These are phyloP conservation scores for Symbiodinium pilosum DNA, from an alignment of 73 alveolate genomes.

Conservation along the genomic window DNA sequence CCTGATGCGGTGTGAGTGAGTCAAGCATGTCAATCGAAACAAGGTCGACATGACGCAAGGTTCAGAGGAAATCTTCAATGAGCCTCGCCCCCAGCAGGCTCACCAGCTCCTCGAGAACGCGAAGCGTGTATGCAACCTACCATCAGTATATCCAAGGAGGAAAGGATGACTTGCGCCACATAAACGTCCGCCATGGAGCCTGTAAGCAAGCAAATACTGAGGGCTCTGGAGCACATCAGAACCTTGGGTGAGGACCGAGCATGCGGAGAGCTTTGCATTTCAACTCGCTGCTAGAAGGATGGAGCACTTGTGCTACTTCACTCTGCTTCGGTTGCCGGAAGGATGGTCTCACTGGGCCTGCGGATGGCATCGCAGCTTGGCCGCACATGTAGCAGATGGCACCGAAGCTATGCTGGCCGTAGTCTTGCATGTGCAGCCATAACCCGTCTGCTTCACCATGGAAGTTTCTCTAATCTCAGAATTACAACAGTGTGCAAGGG, in stretches of 20 bases:
- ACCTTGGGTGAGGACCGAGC: constrained; percentile 27
- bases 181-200: too few species aligned
- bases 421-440: too few species aligned
- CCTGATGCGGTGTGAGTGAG: background rate
- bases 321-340: background rate
- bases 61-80: constrained; percentile 56
- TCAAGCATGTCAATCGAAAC: background rate
- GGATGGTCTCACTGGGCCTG: constrained; percentile 80
- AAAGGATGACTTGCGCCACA: too few species aligned
- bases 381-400: too few species aligned
- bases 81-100: constrained; percentile 25
- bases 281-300: background rate
- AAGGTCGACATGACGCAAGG: constrained; percentile 77
- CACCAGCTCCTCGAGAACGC: too few species aligned
- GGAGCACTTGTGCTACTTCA: background rate
- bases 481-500: too few species aligned
- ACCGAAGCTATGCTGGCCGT: too few species aligned
- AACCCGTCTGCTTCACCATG: too few species aligned
- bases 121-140: too few species aligned
- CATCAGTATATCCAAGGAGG: too few species aligned
- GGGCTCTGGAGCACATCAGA: constrained; percentile 64
- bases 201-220: background rate
- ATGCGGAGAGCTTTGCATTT: background rate
- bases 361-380: constrained; percentile 61
- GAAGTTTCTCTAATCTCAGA: too few species aligned